Conservation (phyloP, 345 rosid species). For the Acer saccharum region DNA sequence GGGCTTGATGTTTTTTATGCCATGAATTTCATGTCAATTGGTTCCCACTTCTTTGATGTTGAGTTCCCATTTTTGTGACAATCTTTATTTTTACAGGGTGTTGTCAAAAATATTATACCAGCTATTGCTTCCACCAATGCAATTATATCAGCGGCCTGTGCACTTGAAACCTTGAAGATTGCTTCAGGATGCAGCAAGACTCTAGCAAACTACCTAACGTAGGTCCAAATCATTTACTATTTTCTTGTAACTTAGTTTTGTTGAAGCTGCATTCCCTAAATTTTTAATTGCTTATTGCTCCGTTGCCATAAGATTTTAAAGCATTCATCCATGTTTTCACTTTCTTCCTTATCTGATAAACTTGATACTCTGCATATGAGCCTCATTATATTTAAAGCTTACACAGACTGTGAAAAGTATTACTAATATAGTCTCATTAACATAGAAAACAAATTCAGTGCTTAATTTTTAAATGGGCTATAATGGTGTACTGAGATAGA, state of each 20-base stretch:
- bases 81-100: conserved; percentile 57
- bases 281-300: neutral
- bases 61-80: neutral
- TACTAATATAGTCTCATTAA: neutral
- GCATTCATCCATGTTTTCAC: neutral
- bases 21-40: conserved; percentile 3
- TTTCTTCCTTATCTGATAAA: neutral
- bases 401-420: neutral
- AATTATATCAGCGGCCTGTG: conserved; percentile 88
- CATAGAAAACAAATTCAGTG: neutral
- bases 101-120: conserved; percentile 93
- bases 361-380: neutral
- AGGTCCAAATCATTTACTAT: conserved; percentile 28
- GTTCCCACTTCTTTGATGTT: conserved; percentile 2
- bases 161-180: conserved; percentile 93
- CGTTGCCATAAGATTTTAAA: neutral
- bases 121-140: conserved; percentile 99
- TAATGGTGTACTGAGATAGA: neutral
- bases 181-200: conserved; percentile 97
- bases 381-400: neutral
- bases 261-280: neutral
- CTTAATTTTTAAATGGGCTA: neutral
- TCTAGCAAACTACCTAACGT: conserved; percentile 85
- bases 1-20: neutral
- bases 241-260: neutral